These are phyloP conservation scores for Capsicum baccatum DNA, from an alignment of 257 asterid species.

Conservation along the genomic window DNA sequence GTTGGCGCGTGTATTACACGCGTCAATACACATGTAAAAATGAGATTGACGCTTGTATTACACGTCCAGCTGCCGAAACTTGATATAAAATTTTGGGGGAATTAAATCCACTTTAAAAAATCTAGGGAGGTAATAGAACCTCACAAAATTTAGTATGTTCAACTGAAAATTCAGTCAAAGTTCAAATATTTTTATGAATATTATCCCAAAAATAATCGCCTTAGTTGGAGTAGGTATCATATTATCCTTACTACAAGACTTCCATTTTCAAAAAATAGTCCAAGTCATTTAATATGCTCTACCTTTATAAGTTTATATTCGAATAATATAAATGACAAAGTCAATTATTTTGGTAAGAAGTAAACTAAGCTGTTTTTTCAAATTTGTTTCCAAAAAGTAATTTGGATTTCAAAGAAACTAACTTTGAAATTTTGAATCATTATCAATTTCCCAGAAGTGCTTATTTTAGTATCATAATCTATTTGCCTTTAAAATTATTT, in stretches of 20 bases:
- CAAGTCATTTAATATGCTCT: background rate
- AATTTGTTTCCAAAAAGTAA: background rate
- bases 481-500: background rate
- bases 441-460: background rate
- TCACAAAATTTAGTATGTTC: too few species aligned
- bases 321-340: background rate
- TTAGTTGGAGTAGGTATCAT: background rate
- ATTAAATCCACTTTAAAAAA: too few species aligned
- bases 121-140: too few species aligned
- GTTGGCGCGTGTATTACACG: too few species aligned
- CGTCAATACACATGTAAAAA: too few species aligned
- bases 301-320: background rate
- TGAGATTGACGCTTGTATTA: too few species aligned
- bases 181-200: too few species aligned
- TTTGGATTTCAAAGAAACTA: background rate
- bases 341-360: background rate
- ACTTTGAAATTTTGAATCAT: background rate
- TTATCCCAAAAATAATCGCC: background rate
- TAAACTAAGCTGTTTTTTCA: background rate
- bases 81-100: too few species aligned
- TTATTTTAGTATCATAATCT: background rate
- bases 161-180: too few species aligned
- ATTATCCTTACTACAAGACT: background rate
- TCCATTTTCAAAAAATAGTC: background rate
- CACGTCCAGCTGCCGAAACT: too few species aligned